Evolutionary conservation across 2,329 filamentous ascomycete species (phyloP).

Genomic region (Stemphylium beticola): DNA sequence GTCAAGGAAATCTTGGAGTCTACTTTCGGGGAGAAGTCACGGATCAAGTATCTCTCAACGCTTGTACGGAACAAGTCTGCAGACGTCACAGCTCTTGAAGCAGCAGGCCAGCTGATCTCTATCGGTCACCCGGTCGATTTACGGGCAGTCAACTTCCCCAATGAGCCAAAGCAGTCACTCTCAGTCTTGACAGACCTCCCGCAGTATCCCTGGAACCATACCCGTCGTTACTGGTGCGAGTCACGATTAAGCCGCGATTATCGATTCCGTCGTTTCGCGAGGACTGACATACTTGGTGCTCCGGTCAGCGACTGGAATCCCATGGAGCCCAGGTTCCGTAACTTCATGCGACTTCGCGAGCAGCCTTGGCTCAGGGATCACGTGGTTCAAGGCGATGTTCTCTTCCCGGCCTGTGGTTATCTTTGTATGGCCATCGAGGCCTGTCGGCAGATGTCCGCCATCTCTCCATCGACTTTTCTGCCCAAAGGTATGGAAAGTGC

Average conservation of each 20-base stretch:
- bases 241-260: slow-evolving; percentile 23
- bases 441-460: slow-evolving; percentile 11
- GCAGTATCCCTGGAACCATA: slow-evolving; percentile 45
- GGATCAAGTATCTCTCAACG: slow-evolving; percentile 11
- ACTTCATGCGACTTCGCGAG: slow-evolving; percentile 30
- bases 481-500: background rate
- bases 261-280: slow-evolving; percentile 20
- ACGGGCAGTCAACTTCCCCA: slow-evolving; percentile 11
- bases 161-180: slow-evolving; percentile 8
- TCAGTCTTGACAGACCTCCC: slow-evolving; percentile 32
- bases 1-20: slow-evolving; percentile 11
- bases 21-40: slow-evolving; percentile 1
- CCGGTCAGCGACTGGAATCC: slow-evolving; percentile 18
- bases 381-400: slow-evolving; percentile 28
- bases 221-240: slow-evolving; percentile 36
- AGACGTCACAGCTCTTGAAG: slow-evolving; percentile 10
- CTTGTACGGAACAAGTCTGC: slow-evolving; percentile 16
- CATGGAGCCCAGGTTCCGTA: slow-evolving; percentile 28
- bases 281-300: slow-evolving; percentile 26
- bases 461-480: slow-evolving; percentile 9
- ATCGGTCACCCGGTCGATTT: slow-evolving; percentile 5
- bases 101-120: slow-evolving; percentile 5
- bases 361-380: slow-evolving; percentile 29
- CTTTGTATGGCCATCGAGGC: slow-evolving; percentile 27
- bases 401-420: slow-evolving; percentile 20